Percentiles rank a stretch among this genome's conserved stretches.
Evolutionary conservation across 352 stramenopile genomes (phyloP).

Genomic region (Phytopythium litorale): DNA sequence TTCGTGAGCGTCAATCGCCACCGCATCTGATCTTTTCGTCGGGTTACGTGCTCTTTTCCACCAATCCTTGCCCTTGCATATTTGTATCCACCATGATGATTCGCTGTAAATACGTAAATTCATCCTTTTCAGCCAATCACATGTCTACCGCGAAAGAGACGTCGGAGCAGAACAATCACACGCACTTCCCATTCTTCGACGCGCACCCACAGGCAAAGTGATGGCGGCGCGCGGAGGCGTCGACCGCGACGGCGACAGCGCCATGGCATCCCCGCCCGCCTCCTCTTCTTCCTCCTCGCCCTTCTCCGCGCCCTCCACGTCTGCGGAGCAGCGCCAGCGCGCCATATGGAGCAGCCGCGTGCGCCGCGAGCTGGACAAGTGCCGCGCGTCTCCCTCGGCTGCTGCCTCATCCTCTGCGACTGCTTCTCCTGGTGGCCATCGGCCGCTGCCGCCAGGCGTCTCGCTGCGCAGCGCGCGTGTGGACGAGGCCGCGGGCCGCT

Average conservation of each 20-base stretch:
- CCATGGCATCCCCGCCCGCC: not conserved
- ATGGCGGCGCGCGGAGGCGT: not conserved
- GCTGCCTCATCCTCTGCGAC: not conserved
- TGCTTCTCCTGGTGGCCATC: constrained; percentile 1
- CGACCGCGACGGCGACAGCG: not conserved
- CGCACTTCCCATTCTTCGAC: not conserved
- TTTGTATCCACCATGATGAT: not conserved
- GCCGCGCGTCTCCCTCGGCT: constrained; percentile 8
- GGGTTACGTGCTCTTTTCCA: not conserved
- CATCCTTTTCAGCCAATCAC: not conserved
- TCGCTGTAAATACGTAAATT: not conserved
- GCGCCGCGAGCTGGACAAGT: constrained; percentile 75
- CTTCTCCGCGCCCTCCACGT: not conserved
- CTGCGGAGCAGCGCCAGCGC: constrained; percentile 41
- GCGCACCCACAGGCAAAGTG: too few species aligned
- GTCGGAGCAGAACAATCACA: not conserved
- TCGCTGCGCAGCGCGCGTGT: constrained; percentile 42
- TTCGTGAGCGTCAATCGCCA: not conserved
- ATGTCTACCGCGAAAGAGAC: not conserved
- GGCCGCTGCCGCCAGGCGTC: constrained; percentile 32
- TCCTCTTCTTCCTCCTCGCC: not conserved
- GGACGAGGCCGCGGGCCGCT: constrained; percentile 41
- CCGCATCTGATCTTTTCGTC: not conserved
- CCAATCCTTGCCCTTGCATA: not conserved
- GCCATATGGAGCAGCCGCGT: constrained; percentile 72